phyloP scores from a whole-genome alignment of 805 yeast species.

The Ogataea nitratoaversa region DNA sequence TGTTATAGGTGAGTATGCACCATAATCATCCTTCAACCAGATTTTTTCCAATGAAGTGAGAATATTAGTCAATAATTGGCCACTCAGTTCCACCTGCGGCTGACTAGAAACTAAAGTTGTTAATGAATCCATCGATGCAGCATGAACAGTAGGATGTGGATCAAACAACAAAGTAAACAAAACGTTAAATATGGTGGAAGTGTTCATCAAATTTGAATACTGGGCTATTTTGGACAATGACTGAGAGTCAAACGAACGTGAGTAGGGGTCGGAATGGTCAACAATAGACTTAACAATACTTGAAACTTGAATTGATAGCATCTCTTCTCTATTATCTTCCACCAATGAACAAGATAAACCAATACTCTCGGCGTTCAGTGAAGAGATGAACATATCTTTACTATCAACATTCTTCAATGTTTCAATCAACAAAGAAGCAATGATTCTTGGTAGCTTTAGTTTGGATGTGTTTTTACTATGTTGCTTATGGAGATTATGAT shows the following conservation, averaged over 20 bases:
- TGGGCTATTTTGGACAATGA: conserved; percentile 34
- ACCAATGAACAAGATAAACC: conserved; percentile 28
- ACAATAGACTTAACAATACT: conserved; percentile 63
- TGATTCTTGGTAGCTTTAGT: conserved; percentile 19
- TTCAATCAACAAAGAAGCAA: conserved; percentile 23
- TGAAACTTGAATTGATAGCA: conserved; percentile 39
- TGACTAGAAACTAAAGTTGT: conserved; percentile 53
- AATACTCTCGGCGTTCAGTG: conserved; percentile 30
- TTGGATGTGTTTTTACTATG: conserved; percentile 5
- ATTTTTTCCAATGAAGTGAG: conserved; percentile 37
- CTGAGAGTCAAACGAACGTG: conserved; percentile 55
- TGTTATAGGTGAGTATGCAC: conserved; percentile 39
- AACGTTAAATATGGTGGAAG: conserved; percentile 50
- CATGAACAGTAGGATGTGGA: conserved; percentile 82
- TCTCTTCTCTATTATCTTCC: conserved; percentile 20
- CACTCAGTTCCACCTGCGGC: conserved; percentile 24
- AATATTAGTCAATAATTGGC: conserved; percentile 38
- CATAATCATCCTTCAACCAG: conserved; percentile 46
- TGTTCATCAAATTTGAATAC: conserved; percentile 27
- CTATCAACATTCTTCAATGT: conserved; percentile 24
- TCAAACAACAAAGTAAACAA: conserved; percentile 60
- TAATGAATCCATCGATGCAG: conserved; percentile 63
- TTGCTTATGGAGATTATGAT: conserved; percentile 13
- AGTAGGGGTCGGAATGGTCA: conserved; percentile 56
- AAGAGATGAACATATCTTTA: conserved; percentile 18